Base-by-base conservation (phyloP, 208 protist genomes). In the Crithidia bombi region DNA sequence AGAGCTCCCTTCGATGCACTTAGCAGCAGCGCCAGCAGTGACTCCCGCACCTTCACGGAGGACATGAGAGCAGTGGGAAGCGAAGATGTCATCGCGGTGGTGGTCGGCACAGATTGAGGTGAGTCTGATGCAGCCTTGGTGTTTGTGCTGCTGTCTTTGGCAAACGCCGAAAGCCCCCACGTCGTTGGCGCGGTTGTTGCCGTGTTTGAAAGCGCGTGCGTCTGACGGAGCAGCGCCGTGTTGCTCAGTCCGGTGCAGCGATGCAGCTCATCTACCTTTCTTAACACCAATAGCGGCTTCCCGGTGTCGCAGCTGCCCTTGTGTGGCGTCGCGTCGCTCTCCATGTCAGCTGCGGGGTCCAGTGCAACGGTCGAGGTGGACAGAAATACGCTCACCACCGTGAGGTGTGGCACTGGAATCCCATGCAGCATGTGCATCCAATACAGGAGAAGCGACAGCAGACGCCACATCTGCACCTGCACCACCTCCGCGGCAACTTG, bases 221-320 rank as follows among this genome's bases (percentile, higher is more conserved):
- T 50, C n/a, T 69, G 63, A 23, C 25, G n/a, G 14, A 71, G 44
- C 25, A 77, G 30, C 6, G 64, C 55, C 21, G 55, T 39, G 47
- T 77, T 77, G 64, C 21, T 71, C 11, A 77, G 49, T 7, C 71
- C 71, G 32, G 71, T 77, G 49, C 71, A 77, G n/a, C 71, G 71
- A 10, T 44, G 39, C 33, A n/a, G 5, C 49, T 65, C 56, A 15
- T 65, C 46, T 5, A 25, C 3, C 7, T 21, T 33, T 38, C 5
- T 52, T 25, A 5, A 7, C 32, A 6, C 17, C 23, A 23, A 7
- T 17, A 43, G 3, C 25, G 19, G n/a, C 2, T 19, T 54, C 1
- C 5, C 41, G n/a, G 23, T 7, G 10, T 10, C 17, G 17, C 9
- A 6, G 1, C 10, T 38, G 43, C 19, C 26, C 9, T 17, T 50